A percentile compares a stretch with the other conserved stretches of the same genome.
phyloP scores from a whole-genome alignment of 2,329 filamentous ascomycete genomes.

The Xylaria sp. region DNA sequence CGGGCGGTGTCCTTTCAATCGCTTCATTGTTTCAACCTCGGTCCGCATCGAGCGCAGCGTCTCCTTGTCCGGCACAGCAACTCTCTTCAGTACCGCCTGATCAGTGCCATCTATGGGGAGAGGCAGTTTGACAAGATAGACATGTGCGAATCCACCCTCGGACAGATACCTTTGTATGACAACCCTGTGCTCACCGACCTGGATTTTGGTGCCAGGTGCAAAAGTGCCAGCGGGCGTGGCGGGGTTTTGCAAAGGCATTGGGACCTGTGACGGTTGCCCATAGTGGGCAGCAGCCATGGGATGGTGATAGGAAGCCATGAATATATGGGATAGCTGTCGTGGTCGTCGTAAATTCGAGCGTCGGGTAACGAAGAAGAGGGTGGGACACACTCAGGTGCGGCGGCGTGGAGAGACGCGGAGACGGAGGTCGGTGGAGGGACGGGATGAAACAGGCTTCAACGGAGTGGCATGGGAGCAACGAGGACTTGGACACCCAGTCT shows the following conservation, averaged over 20 bases:
- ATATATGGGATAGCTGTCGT: conserved; percentile 1
- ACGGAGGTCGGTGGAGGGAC: conserved; percentile 27
- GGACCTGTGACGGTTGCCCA: conserved; percentile 39
- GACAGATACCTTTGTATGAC: conserved; percentile 97
- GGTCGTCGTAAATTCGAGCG: conserved; percentile 7
- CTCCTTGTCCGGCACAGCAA: conserved; percentile 96
- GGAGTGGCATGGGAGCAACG: conserved; percentile 36
- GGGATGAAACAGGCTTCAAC: conserved; percentile 26
- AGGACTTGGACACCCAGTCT: conserved; percentile 15
- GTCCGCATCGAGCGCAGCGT: conserved; percentile 94
- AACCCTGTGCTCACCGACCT: conserved; percentile 90
- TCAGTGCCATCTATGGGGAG: conserved; percentile 78
- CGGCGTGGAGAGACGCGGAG: conserved; percentile 21
- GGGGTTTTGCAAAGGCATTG: conserved; percentile 42
- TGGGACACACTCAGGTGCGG: conserved; percentile 8
- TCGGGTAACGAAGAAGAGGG: conserved; percentile 16
- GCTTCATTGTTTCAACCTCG: conserved; percentile 99
- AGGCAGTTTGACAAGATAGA: conserved; percentile 91
- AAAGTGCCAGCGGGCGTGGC: conserved; percentile 82
- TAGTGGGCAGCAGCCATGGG: conserved; percentile 44
- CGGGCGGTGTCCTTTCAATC: conserved; percentile 91
- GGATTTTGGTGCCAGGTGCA: conserved; percentile 91
- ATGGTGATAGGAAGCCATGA: conserved; percentile 41
- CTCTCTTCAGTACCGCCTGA: conserved; percentile 86
- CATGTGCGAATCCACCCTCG: conserved; percentile 96